A percentile compares a stretch with the other conserved stretches of the same genome.
Evolutionary conservation across 2,329 filamentous ascomycete species (phyloP).

Genomic region (Leptographium galeiforme): DNA sequence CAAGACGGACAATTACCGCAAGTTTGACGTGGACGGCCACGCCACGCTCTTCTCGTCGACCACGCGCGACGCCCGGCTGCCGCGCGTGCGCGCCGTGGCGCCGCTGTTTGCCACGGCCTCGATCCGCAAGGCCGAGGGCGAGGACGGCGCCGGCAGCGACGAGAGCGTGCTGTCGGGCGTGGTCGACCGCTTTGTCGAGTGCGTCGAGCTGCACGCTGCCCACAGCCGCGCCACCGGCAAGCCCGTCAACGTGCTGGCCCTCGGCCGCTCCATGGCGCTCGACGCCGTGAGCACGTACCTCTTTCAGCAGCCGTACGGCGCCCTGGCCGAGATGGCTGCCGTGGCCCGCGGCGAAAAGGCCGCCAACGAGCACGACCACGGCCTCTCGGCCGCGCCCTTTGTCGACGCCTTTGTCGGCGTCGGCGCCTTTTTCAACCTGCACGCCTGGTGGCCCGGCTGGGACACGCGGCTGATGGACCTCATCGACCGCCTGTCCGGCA

Average conservation of each 20-base stretch:
- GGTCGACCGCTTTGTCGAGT: background rate
- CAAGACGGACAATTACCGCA: conserved; percentile 5
- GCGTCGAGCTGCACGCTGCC: background rate
- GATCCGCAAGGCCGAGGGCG: background rate
- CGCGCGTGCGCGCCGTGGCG: background rate
- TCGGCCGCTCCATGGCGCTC: conserved; percentile 4
- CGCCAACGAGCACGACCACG: background rate
- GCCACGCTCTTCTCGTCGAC: conserved; percentile 6
- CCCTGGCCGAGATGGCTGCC: background rate
- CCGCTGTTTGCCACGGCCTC: conserved; percentile 2
- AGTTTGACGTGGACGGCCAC: conserved; percentile 7
- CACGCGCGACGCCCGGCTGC: background rate
- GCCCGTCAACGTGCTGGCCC: conserved; percentile 3
- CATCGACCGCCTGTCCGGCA: conserved; percentile 4
- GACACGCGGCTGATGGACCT: conserved; percentile 2
- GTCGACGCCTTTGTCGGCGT: conserved; percentile 9
- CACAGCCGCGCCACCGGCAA: background rate
- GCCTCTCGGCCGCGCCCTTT: conserved; percentile 8
- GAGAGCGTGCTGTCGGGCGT: background rate
- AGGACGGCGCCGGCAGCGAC: background rate
- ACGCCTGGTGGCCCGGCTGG: conserved; percentile 2
- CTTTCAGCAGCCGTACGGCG: conserved; percentile 6
- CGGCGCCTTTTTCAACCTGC: conserved; percentile 8
- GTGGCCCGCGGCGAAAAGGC: background rate
- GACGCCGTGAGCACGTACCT: conserved; percentile 8